A percentile compares a stretch with the other conserved stretches of the same genome.
Evolutionary conservation across 2,329 filamentous ascomycete genomes (phyloP).

Genomic region (Albifimbria verrucaria): DNA sequence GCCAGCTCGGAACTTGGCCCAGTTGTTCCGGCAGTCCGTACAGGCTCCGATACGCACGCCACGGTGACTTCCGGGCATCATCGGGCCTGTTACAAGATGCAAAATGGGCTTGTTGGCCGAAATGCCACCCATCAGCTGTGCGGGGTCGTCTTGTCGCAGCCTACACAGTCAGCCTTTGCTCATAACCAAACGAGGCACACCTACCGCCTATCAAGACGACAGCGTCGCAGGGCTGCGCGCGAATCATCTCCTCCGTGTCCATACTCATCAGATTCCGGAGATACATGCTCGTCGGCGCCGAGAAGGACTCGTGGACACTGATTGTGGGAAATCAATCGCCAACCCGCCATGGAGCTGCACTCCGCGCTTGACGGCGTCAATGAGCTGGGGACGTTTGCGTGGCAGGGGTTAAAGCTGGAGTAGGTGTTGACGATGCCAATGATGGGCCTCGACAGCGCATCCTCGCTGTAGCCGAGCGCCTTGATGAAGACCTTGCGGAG

Average conservation of each 20-base stretch:
- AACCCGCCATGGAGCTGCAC: slow-evolving; percentile 65
- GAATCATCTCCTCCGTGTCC: slow-evolving; percentile 78
- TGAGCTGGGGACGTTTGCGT: slow-evolving; percentile 69
- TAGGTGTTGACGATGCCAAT: slow-evolving; percentile 74
- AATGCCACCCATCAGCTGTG: slow-evolving; percentile 72
- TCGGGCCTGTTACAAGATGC: slow-evolving; percentile 67
- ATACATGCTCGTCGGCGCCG: slow-evolving; percentile 71
- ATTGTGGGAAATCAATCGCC: slow-evolving; percentile 74
- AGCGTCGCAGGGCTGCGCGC: slow-evolving; percentile 67
- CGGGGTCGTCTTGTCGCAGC: slow-evolving; percentile 74
- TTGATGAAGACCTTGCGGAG: slow-evolving; percentile 76
- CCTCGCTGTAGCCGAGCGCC: slow-evolving; percentile 69
- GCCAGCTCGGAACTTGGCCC: slow-evolving; percentile 65
- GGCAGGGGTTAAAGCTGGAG: slow-evolving; percentile 72
- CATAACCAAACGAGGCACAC: background rate
- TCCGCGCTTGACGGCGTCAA: slow-evolving; percentile 67
- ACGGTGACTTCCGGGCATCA: slow-evolving; percentile 68
- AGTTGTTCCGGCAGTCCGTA: slow-evolving; percentile 72
- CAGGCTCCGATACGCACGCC: slow-evolving; percentile 67
- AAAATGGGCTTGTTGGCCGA: slow-evolving; percentile 71
- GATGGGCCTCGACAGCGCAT: slow-evolving; percentile 66
- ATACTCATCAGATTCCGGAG: slow-evolving; percentile 73
- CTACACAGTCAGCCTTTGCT: slow-evolving; percentile 26
- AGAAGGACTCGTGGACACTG: slow-evolving; percentile 66
- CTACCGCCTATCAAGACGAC: slow-evolving; percentile 64